Percentiles rank a stretch among this genome's conserved stretches.
Evolutionary conservation across 2,329 filamentous ascomycete genomes (phyloP).

Genomic region (Ilyonectria sp.): DNA sequence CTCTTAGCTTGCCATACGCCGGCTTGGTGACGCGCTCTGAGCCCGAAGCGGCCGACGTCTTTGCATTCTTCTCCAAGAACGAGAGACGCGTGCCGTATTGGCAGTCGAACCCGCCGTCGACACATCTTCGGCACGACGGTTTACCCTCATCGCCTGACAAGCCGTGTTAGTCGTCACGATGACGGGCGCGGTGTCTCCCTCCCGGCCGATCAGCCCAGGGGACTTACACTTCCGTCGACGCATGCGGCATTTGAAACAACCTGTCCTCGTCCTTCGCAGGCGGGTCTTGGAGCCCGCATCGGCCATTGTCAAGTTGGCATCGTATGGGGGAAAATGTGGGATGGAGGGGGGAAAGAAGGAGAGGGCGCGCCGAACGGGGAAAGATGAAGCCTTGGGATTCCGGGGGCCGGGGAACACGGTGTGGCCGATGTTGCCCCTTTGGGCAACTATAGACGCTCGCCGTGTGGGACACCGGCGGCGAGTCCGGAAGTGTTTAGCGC

Average conservation of each 20-base stretch:
- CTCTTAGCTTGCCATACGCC: constrained; percentile 43
- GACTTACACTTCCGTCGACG: constrained; percentile 64
- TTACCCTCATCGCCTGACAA: constrained; percentile 65
- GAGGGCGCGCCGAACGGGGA: constrained; percentile 35
- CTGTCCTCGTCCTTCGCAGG: constrained; percentile 56
- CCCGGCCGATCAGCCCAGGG: background rate
- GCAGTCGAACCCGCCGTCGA: constrained; percentile 62
- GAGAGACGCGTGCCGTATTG: constrained; percentile 63
- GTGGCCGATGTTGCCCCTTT: constrained; percentile 34
- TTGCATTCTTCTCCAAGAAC: constrained; percentile 65
- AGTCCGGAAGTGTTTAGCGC: constrained; percentile 37
- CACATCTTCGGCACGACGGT: constrained; percentile 64
- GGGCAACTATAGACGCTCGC: constrained; percentile 31
- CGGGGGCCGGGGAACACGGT: constrained; percentile 8
- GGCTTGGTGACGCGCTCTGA: constrained; percentile 35
- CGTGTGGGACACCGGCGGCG: constrained; percentile 4
- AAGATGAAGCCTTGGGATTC: constrained; percentile 41
- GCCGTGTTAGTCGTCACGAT: constrained; percentile 16
- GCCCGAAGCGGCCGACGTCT: constrained; percentile 51
- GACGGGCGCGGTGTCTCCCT: background rate
- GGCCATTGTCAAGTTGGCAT: constrained; percentile 30
- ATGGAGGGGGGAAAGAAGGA: constrained; percentile 20
- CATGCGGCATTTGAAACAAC: constrained; percentile 64
- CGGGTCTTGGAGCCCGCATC: constrained; percentile 41
- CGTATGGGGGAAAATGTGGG: constrained; percentile 19